Evolutionary conservation across 2,329 filamentous ascomycete species (phyloP).

Genomic region (Calonectria pseudoturangicola): DNA sequence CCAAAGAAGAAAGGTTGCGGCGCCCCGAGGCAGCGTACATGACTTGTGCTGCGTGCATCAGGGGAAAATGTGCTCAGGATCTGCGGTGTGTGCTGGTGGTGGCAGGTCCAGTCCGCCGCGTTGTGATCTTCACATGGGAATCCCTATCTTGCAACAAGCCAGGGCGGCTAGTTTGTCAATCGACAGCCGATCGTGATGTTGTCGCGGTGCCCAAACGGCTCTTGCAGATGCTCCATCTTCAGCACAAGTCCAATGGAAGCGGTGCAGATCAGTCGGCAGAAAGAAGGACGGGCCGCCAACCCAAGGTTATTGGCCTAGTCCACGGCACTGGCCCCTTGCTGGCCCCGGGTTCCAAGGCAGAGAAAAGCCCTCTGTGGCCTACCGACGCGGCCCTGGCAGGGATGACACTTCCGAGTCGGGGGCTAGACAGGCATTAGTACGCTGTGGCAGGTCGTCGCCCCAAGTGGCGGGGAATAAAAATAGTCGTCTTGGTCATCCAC

Average conservation of each 20-base stretch:
- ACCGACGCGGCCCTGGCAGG: constrained; percentile 4
- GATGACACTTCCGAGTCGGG: constrained; percentile 11
- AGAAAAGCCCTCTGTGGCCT: not conserved
- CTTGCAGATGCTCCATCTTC: not conserved
- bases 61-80: constrained; percentile 13
- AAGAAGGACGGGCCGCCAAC: constrained; percentile 11
- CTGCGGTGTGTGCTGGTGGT: not conserved
- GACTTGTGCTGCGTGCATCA: not conserved
- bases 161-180: constrained; percentile 7
- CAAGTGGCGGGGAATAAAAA: constrained; percentile 24
- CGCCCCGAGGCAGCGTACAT: not conserved
- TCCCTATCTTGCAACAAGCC: not conserved
- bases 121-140: constrained; percentile 8
- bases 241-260: not conserved
- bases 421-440: constrained; percentile 5
- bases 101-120: not conserved
- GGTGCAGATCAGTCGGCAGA: constrained; percentile 6
- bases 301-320: constrained; percentile 1
- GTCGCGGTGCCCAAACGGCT: constrained; percentile 1
- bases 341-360: constrained; percentile 2
- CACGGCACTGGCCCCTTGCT: not conserved
- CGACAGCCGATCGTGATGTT: constrained; percentile 12
- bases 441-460: not conserved
- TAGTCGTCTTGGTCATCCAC: constrained; percentile 11
- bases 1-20: constrained; percentile 18